These are phyloP conservation scores for Rhododendron kiyosumense DNA, from an alignment of 148 eudicot genomes.

Conservation along the genomic window DNA sequence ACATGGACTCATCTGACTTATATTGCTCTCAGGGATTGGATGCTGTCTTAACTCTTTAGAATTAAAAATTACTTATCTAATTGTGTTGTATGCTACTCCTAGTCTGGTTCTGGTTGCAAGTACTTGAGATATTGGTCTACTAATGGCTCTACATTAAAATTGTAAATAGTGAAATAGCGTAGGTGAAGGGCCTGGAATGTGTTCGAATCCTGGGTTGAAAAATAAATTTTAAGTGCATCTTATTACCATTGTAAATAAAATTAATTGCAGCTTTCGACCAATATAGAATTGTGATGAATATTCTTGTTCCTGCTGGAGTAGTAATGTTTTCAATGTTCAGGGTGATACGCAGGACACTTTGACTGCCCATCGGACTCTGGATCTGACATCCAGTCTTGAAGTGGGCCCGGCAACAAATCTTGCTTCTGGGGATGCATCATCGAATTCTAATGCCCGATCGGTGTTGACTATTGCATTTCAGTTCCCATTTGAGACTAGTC, in stretches of 20 bases:
- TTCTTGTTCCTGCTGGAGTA: not conserved
- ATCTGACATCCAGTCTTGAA: constrained; percentile 81
- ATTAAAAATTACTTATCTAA: not conserved
- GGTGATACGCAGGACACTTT: constrained; percentile 37
- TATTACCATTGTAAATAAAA: not conserved
- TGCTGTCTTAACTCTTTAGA: not conserved
- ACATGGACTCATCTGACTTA: not conserved
- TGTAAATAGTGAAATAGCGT: not conserved
- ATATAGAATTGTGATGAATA: not conserved
- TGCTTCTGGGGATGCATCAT: constrained; percentile 34
- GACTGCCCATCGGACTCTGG: constrained; percentile 58
- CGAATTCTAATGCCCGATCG: constrained; percentile 45
- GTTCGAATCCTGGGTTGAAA: not conserved
- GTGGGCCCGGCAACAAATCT: constrained; percentile 61
- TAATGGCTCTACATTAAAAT: not conserved
- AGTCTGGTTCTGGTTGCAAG: not conserved
- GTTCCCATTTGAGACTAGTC: constrained; percentile 71
- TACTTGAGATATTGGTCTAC: not conserved
- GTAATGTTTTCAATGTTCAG: constrained; percentile 6
- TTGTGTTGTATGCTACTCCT: not conserved
- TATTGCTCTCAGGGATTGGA: not conserved
- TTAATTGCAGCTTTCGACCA: not conserved
- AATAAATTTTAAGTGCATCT: not conserved
- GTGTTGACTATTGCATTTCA: constrained; percentile 93
- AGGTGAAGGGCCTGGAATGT: not conserved